phyloP scores from a whole-genome alignment of 202 grass and related monocot genomes.

The Brachypodium distachyon region DNA sequence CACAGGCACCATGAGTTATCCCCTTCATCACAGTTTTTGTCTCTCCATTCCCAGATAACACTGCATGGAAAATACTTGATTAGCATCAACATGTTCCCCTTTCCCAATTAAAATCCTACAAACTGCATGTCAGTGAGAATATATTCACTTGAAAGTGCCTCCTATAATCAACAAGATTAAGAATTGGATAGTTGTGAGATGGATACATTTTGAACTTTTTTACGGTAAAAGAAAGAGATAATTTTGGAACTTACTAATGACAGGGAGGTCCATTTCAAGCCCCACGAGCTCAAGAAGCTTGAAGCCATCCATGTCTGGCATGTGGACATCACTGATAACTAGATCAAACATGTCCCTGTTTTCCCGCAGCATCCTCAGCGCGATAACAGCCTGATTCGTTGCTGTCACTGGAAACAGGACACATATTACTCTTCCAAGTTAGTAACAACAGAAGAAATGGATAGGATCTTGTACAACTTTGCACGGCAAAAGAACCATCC shows the following conservation, averaged over 20 bases:
- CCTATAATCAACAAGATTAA: conserved; percentile 1
- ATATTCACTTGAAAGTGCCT: too few relatives aligned
- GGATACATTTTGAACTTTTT: too few relatives aligned
- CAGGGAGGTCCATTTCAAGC: conserved; percentile 82
- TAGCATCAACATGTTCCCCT: not conserved
- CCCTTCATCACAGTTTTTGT: conserved; percentile 74
- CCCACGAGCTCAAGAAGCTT: conserved; percentile 71
- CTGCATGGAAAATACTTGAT: conserved; percentile 39
- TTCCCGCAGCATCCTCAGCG: conserved; percentile 60
- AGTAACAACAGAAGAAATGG: not conserved
- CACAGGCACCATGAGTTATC: conserved; percentile 73
- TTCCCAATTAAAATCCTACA: not conserved
- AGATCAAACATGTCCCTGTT: conserved; percentile 77
- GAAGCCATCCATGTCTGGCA: conserved; percentile 73
- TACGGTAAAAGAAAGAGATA: too few relatives aligned
- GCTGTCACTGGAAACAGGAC: conserved; percentile 53
- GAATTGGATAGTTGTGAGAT: not conserved
- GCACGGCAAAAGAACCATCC: not conserved
- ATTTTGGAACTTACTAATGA: conserved; percentile 58
- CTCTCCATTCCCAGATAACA: conserved; percentile 65
- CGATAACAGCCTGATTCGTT: conserved; percentile 65
- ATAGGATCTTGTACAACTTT: not conserved
- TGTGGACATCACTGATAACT: conserved; percentile 73
- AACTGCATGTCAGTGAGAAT: too few relatives aligned
- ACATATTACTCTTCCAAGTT: not conserved